phyloP scores from a whole-genome alignment of 495 filamentous ascomycete genomes.

The Haplographium delicatum region DNA sequence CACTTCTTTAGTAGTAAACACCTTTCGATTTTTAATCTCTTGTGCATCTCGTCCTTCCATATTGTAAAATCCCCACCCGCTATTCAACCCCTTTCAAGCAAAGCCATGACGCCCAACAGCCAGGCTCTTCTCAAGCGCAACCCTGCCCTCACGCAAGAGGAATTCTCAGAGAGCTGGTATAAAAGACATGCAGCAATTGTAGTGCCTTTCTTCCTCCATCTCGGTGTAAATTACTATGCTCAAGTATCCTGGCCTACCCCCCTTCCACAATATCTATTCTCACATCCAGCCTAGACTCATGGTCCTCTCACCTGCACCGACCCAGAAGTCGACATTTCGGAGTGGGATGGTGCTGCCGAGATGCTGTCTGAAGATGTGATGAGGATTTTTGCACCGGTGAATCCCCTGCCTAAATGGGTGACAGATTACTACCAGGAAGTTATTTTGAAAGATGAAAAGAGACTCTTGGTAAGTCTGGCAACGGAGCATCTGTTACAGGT shows the following conservation, averaged over 20 bases:
- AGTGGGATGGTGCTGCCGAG: conserved; percentile 6
- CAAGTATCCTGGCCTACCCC: conserved; percentile 5
- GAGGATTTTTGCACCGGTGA: neutral
- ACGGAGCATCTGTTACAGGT: conserved; percentile 13
- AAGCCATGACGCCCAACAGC: conserved; percentile 7
- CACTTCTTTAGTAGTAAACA: neutral
- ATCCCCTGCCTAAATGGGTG: conserved; percentile 2
- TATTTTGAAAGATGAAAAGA: conserved; percentile 16
- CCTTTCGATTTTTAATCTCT: too few species aligned
- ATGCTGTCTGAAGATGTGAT: neutral
- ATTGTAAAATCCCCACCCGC: neutral
- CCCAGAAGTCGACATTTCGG: neutral
- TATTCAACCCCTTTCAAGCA: neutral
- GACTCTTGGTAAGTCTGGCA: conserved; percentile 15
- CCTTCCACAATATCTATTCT: neutral
- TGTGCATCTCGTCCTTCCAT: neutral
- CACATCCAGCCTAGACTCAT: conserved; percentile 5
- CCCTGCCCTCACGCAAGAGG: conserved; percentile 8
- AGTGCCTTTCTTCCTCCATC: conserved; percentile 10
- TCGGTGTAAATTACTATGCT: conserved; percentile 12
- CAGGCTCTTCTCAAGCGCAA: conserved; percentile 20
- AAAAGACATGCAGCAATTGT: conserved; percentile 9
- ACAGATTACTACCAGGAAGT: conserved; percentile 17
- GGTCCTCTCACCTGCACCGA: conserved; percentile 3
- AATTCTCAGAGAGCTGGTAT: conserved; percentile 20